A percentile compares a stretch with the other conserved stretches of the same genome.
Evolutionary conservation across 2,329 filamentous ascomycete genomes (phyloP).

Genomic region (Incumbomyces delicatus): DNA sequence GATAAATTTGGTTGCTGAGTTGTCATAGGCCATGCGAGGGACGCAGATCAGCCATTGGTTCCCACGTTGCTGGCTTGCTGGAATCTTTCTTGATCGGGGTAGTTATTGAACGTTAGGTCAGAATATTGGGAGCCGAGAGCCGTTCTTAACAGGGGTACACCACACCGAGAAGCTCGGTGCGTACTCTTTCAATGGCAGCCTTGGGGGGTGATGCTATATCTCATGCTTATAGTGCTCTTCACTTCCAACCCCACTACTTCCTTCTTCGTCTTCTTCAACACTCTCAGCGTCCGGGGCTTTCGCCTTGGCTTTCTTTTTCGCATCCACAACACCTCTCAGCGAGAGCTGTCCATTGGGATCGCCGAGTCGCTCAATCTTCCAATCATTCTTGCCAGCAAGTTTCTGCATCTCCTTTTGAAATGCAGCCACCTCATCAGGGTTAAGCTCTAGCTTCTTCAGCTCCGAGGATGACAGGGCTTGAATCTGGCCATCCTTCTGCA

Average conservation of each 20-base stretch:
- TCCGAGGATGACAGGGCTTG: slow-evolving; percentile 55
- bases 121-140: neutral
- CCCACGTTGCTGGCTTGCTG: too few relatives aligned
- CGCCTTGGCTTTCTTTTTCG: slow-evolving; percentile 3
- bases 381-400: slow-evolving; percentile 60
- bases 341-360: slow-evolving; percentile 57
- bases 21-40: too few relatives aligned
- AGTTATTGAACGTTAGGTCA: too few relatives aligned
- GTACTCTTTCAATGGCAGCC: too few relatives aligned
- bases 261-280: slow-evolving; percentile 28
- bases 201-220: neutral
- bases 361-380: slow-evolving; percentile 66
- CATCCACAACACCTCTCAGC: slow-evolving; percentile 55
- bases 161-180: too few relatives aligned
- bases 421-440: slow-evolving; percentile 57
- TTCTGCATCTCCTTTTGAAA: slow-evolving; percentile 59
- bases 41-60: too few relatives aligned
- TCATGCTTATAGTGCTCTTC: slow-evolving; percentile 33
- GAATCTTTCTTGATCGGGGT: too few relatives aligned
- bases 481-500: slow-evolving; percentile 52
- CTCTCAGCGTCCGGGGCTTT: slow-evolving; percentile 46
- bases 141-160: too few relatives aligned
- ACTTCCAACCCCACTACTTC: slow-evolving; percentile 24
- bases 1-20: too few relatives aligned
- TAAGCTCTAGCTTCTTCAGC: slow-evolving; percentile 57